Percentiles rank a stretch among this genome's conserved stretches.
phyloP scores from a whole-genome alignment of 805 yeast genomes.

The Cyberlindnera mycetangii region DNA sequence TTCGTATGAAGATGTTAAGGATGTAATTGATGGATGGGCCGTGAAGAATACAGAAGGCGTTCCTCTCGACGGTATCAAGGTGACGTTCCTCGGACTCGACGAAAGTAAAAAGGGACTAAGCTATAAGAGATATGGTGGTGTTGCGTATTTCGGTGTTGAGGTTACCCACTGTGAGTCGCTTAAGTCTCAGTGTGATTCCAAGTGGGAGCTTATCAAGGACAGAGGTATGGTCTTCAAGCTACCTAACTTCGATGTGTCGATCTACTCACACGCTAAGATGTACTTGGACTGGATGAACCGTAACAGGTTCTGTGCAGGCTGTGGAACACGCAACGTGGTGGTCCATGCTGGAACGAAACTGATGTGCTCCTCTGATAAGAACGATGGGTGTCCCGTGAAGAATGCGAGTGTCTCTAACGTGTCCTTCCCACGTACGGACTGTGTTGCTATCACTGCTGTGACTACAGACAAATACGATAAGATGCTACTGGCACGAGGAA shows the following conservation, averaged over 20 bases:
- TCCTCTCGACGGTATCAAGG: conserved; percentile 34
- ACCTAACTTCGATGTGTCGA: conserved; percentile 50
- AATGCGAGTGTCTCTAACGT: conserved; percentile 60
- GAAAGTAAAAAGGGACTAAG: conserved; percentile 35
- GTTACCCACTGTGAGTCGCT: conserved; percentile 25
- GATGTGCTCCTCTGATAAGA: conserved; percentile 37
- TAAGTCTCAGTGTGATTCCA: not conserved
- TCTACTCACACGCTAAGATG: conserved; percentile 79
- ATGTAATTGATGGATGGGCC: conserved; percentile 17
- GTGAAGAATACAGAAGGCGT: conserved; percentile 10
- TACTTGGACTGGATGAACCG: conserved; percentile 82
- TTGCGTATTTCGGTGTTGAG: conserved; percentile 65
- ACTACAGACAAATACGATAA: conserved; percentile 57
- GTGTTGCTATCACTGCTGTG: conserved; percentile 80
- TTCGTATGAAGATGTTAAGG: conserved; percentile 16
- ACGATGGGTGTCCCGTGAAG: conserved; percentile 35
- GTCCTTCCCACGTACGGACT: conserved; percentile 90
- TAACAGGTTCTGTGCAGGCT: conserved; percentile 81
- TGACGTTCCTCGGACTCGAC: conserved; percentile 51
- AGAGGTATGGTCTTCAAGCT: conserved; percentile 24
- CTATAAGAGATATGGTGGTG: conserved; percentile 51
- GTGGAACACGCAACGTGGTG: conserved; percentile 64
- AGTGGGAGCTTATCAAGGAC: conserved; percentile 2
- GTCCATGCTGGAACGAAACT: conserved; percentile 68
- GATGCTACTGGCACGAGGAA: conserved; percentile 68